These are phyloP conservation scores for Musa troglodytarum DNA, from an alignment of 176 grass and related monocot genomes.

Conservation along the genomic window DNA sequence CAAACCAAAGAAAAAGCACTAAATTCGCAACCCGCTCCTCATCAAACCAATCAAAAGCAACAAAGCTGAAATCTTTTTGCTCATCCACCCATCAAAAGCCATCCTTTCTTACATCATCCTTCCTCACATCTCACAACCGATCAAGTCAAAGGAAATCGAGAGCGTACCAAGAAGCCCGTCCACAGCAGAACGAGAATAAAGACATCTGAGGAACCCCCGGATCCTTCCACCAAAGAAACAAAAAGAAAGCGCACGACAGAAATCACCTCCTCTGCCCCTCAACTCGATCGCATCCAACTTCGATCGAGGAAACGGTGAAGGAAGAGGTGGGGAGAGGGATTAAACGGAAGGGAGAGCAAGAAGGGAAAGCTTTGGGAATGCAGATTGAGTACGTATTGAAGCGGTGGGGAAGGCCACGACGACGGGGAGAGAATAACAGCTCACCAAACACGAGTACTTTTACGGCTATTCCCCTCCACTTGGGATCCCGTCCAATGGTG, in stretches of 20 bases:
- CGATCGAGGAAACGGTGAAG: background rate
- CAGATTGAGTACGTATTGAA: background rate
- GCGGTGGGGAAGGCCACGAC: no score
- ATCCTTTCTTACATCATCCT: background rate
- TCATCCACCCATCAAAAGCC: background rate
- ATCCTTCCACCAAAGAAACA: background rate
- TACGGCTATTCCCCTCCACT: no score
- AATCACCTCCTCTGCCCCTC: background rate
- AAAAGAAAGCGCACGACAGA: background rate
- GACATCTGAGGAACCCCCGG: background rate
- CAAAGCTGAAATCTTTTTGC: background rate
- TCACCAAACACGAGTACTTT: no score
- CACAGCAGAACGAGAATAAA: conserved; percentile 10
- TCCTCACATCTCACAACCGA: background rate
- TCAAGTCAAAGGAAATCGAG: background rate
- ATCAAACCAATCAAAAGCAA: background rate
- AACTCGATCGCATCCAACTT: conserved; percentile 1
- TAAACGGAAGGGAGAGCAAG: background rate
- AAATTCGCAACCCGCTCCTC: background rate
- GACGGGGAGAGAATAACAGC: background rate
- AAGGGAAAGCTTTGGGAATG: background rate
- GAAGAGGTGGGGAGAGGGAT: background rate
- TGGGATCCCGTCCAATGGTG: no score
- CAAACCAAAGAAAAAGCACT: background rate
- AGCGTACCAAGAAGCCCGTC: conserved; percentile 9